Evolutionary conservation across 2,329 filamentous ascomycete species (phyloP).

Genomic region (Chaetomium strumarium): DNA sequence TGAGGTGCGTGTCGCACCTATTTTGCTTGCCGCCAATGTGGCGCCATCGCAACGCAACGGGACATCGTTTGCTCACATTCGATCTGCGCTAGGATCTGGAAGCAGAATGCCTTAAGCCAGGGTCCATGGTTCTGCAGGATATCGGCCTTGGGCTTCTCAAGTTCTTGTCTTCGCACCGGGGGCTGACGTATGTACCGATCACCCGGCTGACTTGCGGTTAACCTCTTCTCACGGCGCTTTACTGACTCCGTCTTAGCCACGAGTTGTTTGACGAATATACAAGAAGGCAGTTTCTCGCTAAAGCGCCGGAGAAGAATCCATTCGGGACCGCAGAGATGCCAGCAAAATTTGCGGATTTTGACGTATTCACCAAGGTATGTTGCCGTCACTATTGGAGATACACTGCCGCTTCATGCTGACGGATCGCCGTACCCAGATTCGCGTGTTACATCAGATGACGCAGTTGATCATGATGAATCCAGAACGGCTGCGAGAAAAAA

Average conservation of each 20-base stretch:
- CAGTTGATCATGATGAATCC: constrained; percentile 84
- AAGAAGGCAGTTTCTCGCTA: constrained; percentile 79
- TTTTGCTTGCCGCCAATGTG: not conserved
- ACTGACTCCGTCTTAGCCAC: constrained; percentile 46
- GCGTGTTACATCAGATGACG: constrained; percentile 80
- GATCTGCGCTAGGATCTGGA: constrained; percentile 65
- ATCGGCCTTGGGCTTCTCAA: constrained; percentile 86
- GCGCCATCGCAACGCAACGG: not conserved
- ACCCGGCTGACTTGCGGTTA: not conserved
- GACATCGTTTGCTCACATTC: constrained; percentile 5
- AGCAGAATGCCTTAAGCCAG: constrained; percentile 75
- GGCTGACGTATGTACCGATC: constrained; percentile 65
- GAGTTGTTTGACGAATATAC: constrained; percentile 94
- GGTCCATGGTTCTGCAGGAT: constrained; percentile 67
- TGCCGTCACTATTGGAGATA: not conserved
- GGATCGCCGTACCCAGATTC: constrained; percentile 46
- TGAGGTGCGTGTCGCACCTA: constrained; percentile 55
- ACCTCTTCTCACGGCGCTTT: not conserved
- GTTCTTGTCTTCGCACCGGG: constrained; percentile 88
- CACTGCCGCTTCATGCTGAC: not conserved
- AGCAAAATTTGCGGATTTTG: constrained; percentile 71
- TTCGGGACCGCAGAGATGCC: constrained; percentile 74
- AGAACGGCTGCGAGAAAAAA: constrained; percentile 78
- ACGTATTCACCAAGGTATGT: constrained; percentile 69
- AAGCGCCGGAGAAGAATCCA: constrained; percentile 72